phyloP scores from a whole-genome alignment of 768 basidiomycete genomes.

The Leccinellum albellum region DNA sequence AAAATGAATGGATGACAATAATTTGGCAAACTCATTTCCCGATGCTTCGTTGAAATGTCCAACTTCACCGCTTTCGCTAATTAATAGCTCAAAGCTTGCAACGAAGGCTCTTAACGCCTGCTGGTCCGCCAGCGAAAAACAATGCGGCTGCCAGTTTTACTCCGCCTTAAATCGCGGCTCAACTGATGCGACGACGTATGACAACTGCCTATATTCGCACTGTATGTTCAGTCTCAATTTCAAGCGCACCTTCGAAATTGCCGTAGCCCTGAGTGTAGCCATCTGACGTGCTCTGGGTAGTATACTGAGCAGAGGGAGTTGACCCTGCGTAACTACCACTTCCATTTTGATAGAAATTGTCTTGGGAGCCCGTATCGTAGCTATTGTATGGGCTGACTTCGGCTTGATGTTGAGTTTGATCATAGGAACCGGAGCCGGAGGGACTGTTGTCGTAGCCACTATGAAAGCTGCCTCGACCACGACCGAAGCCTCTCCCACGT shows the following conservation, averaged over 20 bases:
- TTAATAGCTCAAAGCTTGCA: constrained; percentile 46
- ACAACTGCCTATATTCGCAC: constrained; percentile 42
- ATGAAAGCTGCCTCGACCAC: constrained; percentile 55
- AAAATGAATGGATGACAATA: constrained; percentile 16
- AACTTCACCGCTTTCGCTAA: constrained; percentile 45
- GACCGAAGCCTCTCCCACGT: constrained; percentile 46
- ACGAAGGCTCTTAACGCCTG: constrained; percentile 34
- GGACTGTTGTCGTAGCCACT: constrained; percentile 53
- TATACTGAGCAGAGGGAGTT: constrained; percentile 52
- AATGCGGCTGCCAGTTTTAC: constrained; percentile 39
- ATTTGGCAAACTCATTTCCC: constrained; percentile 28
- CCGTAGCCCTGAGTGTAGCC: constrained; percentile 60
- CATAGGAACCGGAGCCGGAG: constrained; percentile 50
- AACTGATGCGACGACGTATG: constrained; percentile 31
- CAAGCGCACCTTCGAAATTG: constrained; percentile 83
- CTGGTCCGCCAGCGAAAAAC: constrained; percentile 19
- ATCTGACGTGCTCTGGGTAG: constrained; percentile 41
- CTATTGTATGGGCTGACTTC: constrained; percentile 64
- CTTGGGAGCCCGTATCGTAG: constrained; percentile 57
- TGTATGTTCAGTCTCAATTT: constrained; percentile 55
- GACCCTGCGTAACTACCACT: constrained; percentile 53
- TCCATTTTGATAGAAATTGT: constrained; percentile 70
- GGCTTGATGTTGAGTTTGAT: constrained; percentile 61
- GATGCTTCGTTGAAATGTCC: constrained; percentile 26
- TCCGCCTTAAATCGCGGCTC: constrained; percentile 50